A percentile compares a stretch with the other conserved stretches of the same genome.
Conservation (phyloP, 2,329 filamentous ascomycete genomes). For the Acrocalymma vagum region DNA sequence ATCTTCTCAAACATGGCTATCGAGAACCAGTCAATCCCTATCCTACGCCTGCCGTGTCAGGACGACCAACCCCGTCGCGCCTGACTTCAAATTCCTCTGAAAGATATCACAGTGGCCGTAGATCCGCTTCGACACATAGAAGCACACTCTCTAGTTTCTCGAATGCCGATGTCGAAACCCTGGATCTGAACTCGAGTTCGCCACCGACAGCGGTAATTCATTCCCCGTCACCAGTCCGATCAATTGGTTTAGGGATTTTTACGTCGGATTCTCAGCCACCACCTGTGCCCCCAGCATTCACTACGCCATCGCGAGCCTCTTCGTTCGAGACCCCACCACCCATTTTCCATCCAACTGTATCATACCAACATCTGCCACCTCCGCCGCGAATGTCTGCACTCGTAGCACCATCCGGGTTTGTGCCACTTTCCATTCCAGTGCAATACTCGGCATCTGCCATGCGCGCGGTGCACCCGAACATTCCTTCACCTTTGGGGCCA, state of each 20-base stretch:
- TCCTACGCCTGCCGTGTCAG: constrained; percentile 25
- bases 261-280: constrained; percentile 38
- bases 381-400: constrained; percentile 28
- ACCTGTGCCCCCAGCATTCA: constrained; percentile 33
- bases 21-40: constrained; percentile 12
- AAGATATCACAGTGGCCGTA: constrained; percentile 14
- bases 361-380: constrained; percentile 16
- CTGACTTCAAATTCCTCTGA: constrained; percentile 22
- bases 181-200: constrained; percentile 27
- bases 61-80: constrained; percentile 23
- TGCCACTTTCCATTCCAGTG: constrained; percentile 33
- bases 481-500: constrained; percentile 21
- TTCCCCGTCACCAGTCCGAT: constrained; percentile 24
- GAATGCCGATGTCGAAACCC: constrained; percentile 34
- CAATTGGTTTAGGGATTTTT: constrained; percentile 33
- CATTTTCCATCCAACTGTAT: constrained; percentile 22
- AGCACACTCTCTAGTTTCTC: constrained; percentile 25
- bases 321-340: constrained; percentile 21
- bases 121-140: constrained; percentile 25
- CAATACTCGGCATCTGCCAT: constrained; percentile 42
- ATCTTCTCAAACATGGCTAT: constrained; percentile 38
- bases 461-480: constrained; percentile 40
- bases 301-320: constrained; percentile 18
- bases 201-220: constrained; percentile 27
- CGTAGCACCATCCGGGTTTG: constrained; percentile 22